Conservation (phyloP, 768 basidiomycete species). For the Xerocomus brunneocitrinus region DNA sequence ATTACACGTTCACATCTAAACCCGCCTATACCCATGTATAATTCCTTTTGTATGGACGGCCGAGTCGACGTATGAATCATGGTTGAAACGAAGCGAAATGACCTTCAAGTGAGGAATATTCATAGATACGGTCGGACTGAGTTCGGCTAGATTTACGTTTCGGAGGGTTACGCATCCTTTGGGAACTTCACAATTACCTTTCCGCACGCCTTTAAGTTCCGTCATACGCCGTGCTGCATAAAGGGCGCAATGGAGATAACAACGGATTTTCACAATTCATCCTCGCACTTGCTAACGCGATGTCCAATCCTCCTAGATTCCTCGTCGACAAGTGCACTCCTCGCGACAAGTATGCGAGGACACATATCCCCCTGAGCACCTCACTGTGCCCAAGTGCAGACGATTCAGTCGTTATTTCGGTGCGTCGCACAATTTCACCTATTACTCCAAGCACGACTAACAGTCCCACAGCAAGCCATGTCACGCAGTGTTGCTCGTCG, state of each 20-base stretch:
- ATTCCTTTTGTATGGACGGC: conserved; percentile 10
- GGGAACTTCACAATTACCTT: conserved; percentile 14
- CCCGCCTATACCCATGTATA: conserved; percentile 20
- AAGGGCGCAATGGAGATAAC: conserved; percentile 12
- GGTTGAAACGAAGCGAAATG: conserved; percentile 18
- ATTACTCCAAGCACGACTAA: not conserved
- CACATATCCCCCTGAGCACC: conserved; percentile 26
- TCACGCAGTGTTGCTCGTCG: conserved; percentile 19
- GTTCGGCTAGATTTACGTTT: conserved; percentile 26
- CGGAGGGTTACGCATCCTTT: conserved; percentile 3
- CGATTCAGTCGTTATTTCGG: conserved; percentile 22
- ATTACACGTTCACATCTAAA: conserved; percentile 19
- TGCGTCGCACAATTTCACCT: conserved; percentile 4
- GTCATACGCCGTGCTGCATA: conserved; percentile 20
- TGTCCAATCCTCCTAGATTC: conserved; percentile 24
- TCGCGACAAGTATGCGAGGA: conserved; percentile 31
- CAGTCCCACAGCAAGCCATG: conserved; percentile 11
- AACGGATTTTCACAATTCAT: not conserved
- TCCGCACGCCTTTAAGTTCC: not conserved
- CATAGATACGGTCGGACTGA: conserved; percentile 3
- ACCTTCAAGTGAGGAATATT: not conserved
- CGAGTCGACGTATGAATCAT: conserved; percentile 11
- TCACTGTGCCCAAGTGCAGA: conserved; percentile 27
- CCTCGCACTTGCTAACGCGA: conserved; percentile 4
- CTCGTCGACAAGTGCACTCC: conserved; percentile 33